Conservation (phyloP, 148 eudicot genomes). For the Vaccinium corymbosum region DNA sequence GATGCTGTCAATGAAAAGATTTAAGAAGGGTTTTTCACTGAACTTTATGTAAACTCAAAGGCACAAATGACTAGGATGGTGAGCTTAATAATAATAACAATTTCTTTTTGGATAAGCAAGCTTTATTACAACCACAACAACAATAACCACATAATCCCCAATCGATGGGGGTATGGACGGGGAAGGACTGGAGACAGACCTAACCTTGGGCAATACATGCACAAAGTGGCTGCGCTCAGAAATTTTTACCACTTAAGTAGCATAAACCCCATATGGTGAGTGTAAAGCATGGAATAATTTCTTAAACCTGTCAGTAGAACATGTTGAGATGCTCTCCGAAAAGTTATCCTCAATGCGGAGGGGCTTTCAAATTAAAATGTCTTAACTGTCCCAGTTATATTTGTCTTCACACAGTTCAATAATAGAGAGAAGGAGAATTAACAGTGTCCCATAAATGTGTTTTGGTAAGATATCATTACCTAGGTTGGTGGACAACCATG, state of each 20-base stretch:
- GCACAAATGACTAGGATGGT: background rate
- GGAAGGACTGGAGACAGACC: background rate
- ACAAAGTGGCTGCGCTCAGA: background rate
- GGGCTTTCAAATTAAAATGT: background rate
- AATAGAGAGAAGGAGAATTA: background rate
- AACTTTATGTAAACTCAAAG: background rate
- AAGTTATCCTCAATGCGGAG: background rate
- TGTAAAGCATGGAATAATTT: background rate
- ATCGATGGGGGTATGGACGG: background rate
- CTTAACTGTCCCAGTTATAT: background rate
- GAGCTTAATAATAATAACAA: background rate
- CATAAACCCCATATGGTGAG: background rate
- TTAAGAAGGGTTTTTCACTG: background rate
- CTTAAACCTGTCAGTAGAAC: slow-evolving; percentile 4
- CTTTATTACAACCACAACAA: background rate
- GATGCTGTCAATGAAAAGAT: background rate
- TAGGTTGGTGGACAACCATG: slow-evolving; percentile 55
- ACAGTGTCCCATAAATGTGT: background rate
- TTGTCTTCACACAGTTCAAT: background rate
- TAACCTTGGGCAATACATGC: background rate
- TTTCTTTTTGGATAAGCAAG: too few species aligned
- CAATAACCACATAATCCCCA: background rate
- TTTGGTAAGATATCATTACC: slow-evolving; percentile 23
- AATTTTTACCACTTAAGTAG: background rate
- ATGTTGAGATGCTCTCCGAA: background rate